Percentiles rank a stretch among this genome's conserved stretches.
Evolutionary conservation across 495 filamentous ascomycete genomes (phyloP).

Genomic region (Cudoniella acicularis): DNA sequence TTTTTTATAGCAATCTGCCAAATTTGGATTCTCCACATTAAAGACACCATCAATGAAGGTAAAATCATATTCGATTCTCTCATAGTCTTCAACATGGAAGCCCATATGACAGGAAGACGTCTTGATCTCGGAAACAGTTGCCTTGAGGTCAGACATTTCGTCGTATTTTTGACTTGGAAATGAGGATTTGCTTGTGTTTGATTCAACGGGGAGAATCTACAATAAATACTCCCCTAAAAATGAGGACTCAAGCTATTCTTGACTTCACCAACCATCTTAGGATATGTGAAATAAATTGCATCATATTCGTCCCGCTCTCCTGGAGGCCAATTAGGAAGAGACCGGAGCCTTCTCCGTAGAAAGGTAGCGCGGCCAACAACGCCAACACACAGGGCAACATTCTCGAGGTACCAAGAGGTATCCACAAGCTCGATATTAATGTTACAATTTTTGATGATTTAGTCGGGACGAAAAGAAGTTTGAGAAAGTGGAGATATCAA

Average conservation of each 20-base stretch:
- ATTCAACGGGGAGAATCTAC: background rate
- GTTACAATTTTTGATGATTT: background rate
- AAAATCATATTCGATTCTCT: slow-evolving; percentile 67
- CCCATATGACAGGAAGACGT: slow-evolving; percentile 31
- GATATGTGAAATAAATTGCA: background rate
- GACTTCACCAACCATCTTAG: background rate
- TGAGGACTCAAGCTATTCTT: background rate
- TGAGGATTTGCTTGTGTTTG: background rate
- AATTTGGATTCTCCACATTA: slow-evolving; percentile 42
- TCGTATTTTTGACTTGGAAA: background rate
- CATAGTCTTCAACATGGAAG: slow-evolving; percentile 60
- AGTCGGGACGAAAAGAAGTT: background rate
- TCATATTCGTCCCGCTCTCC: background rate
- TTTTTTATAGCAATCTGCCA: slow-evolving; percentile 53
- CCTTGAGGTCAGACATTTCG: slow-evolving; percentile 59
- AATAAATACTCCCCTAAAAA: too few species aligned
- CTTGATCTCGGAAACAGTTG: slow-evolving; percentile 50
- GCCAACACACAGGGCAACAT: background rate
- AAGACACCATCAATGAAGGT: slow-evolving; percentile 63
- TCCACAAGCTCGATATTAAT: background rate
- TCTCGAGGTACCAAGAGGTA: too few species aligned
- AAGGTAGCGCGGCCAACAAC: background rate
- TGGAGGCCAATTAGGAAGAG: background rate
- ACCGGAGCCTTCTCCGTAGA: background rate
- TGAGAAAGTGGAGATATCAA: background rate